Base-by-base conservation (phyloP, 352 stramenopile genomes). In the Pythium phragmitis region DNA sequence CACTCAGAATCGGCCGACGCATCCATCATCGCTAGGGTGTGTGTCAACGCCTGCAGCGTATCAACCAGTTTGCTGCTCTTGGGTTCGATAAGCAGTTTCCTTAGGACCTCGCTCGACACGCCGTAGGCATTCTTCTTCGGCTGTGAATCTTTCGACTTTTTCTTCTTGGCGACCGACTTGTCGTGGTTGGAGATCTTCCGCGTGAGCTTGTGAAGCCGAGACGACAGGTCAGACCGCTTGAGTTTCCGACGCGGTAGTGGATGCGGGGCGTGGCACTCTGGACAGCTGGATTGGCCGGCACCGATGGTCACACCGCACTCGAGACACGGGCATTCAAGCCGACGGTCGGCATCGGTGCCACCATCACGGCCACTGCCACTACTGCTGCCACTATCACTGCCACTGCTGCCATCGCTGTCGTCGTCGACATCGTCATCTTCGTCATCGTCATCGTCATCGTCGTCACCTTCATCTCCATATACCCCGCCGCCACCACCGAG, bases 1-100 rank as follows among this genome's bases (percentile, higher is more conserved):
- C 82, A 91, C 50, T 89, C 83, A 17, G 78, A 80, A 46, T 93
- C 86, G 0, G 79, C 69, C 7, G 86, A 95, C 21, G 86, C 86
- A 59, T 95, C 86, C 75, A 89, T 87, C 84, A 95, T 93, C 2
- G 86, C 86, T 33, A 95, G 41, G 17, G 85, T 92, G 61, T 95
- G 86, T 12, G 86, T 95, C 57, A 95, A 64, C 12, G 82, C 78
- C 65, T 93, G 86, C 57, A 95, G 60, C 23, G 75, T 88, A 54
- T 89, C 82, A 5, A 79, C 63, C 16, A 95, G 70, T 26, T 80
- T 87, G 46, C 58, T 75, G 59, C 69, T 72, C 23, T 61, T 74
- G 1, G 80, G 80, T 43, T 89, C 79, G 8, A 62, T 52, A 23
- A 79, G 46, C 19, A 92, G 60, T 34, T 85, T 85, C 55, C 77